phyloP scores from a whole-genome alignment of 768 basidiomycete species.

The Hemileccinum impolitum region DNA sequence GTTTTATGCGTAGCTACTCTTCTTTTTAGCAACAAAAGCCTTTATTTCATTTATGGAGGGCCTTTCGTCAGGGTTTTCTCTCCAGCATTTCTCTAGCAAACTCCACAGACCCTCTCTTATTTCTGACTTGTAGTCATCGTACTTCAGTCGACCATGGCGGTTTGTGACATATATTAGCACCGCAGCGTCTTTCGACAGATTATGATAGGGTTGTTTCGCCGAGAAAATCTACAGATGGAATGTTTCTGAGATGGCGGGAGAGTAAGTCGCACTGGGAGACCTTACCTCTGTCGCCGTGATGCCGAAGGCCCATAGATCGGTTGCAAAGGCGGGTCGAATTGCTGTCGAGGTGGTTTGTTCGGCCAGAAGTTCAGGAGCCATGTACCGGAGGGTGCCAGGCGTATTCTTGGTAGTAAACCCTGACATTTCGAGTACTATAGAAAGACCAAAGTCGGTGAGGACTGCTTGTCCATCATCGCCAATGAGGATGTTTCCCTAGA shows the following conservation, averaged over 20 bases:
- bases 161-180: conserved; percentile 18
- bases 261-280: not conserved
- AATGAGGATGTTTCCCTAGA: conserved; percentile 37
- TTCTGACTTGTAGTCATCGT: conserved; percentile 19
- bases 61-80: conserved; percentile 7
- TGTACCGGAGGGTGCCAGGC: conserved; percentile 39
- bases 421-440: conserved; percentile 33
- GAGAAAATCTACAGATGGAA: conserved; percentile 23
- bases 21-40: conserved; percentile 21
- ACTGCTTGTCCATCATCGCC: conserved; percentile 29
- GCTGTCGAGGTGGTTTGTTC: conserved; percentile 11
- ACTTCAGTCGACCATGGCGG: conserved; percentile 9
- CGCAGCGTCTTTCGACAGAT: conserved; percentile 8
- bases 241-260: not conserved
- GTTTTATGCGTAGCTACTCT: conserved; percentile 9
- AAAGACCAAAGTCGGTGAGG: conserved; percentile 40
- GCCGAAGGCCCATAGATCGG: conserved; percentile 38
- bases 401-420: conserved; percentile 36
- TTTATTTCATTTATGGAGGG: conserved; percentile 13
- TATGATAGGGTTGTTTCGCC: conserved; percentile 17
- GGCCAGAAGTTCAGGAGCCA: conserved; percentile 36
- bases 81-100: conserved; percentile 20
- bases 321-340: conserved; percentile 21
- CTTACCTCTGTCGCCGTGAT: conserved; percentile 36
- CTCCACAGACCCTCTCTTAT: conserved; percentile 20